phyloP scores from a whole-genome alignment of 495 filamentous ascomycete species.

The Baudoinia panamericana region DNA sequence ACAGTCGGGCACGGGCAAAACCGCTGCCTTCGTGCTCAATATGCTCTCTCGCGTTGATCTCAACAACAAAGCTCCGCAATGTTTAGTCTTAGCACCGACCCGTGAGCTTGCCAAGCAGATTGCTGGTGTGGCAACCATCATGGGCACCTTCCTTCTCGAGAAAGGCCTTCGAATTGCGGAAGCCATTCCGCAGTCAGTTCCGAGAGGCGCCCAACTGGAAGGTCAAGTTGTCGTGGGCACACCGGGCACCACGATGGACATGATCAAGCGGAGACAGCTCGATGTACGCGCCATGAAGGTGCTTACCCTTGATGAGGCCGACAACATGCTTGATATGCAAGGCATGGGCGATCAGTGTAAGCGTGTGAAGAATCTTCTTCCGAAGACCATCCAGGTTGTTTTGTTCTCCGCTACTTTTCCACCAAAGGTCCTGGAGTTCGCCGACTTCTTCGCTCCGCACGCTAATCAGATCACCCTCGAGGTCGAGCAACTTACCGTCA shows the following conservation, averaged over 20 bases:
- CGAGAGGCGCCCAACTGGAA: conserved; percentile 46
- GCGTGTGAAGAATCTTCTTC: conserved; percentile 71
- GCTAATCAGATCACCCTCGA: conserved; percentile 80
- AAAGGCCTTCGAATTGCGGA: conserved; percentile 48
- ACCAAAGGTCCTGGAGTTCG: conserved; percentile 65
- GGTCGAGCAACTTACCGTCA: conserved; percentile 83
- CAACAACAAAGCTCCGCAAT: conserved; percentile 57
- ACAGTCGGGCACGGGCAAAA: conserved; percentile 97
- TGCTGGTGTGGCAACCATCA: conserved; percentile 59
- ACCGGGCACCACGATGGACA: conserved; percentile 81
- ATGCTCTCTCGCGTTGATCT: conserved; percentile 76
- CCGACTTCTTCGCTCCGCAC: conserved; percentile 61
- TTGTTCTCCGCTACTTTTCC: conserved; percentile 97
- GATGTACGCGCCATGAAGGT: conserved; percentile 36
- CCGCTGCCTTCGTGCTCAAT: conserved; percentile 87
- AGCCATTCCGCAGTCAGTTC: conserved; percentile 63
- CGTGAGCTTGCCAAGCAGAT: conserved; percentile 95
- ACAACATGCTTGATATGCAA: conserved; percentile 58
- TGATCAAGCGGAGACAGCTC: conserved; percentile 51
- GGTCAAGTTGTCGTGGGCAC: conserved; percentile 80
- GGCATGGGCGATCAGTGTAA: conserved; percentile 90
- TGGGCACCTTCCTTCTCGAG: conserved; percentile 60
- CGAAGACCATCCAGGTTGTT: conserved; percentile 61
- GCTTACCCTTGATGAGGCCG: conserved; percentile 41
- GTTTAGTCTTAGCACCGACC: conserved; percentile 79